A percentile compares a stretch with the other conserved stretches of the same genome.
Evolutionary conservation across 768 basidiomycete genomes (phyloP).

Genomic region (Rhodosporidiobolus sp.): DNA sequence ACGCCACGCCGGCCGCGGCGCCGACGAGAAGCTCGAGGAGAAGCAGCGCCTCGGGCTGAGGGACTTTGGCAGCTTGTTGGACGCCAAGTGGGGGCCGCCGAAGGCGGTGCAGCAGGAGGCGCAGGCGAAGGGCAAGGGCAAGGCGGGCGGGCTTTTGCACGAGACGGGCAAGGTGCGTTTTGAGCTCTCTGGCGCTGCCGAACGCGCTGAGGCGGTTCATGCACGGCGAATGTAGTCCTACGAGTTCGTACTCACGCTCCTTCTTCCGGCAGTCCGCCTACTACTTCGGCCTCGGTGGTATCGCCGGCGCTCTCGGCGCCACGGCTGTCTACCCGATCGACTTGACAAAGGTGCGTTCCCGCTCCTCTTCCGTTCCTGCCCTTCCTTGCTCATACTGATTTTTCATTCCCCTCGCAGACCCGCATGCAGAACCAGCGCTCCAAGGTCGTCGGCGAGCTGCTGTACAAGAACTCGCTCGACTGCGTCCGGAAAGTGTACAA

Average conservation of each 20-base stretch:
- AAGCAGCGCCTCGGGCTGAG: constrained; percentile 70
- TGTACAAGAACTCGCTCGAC: constrained; percentile 95
- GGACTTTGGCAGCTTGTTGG: constrained; percentile 89
- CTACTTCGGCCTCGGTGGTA: constrained; percentile 77
- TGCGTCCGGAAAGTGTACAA: constrained; percentile 89
- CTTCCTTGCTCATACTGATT: not conserved
- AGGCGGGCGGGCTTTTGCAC: constrained; percentile 19
- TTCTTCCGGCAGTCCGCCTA: constrained; percentile 69
- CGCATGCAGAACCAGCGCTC: constrained; percentile 98
- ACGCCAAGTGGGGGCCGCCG: constrained; percentile 71
- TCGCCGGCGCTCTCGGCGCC: constrained; percentile 91
- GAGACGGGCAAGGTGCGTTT: constrained; percentile 36
- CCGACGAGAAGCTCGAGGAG: constrained; percentile 37
- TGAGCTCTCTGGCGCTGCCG: no score
- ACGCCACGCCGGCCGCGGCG: constrained; percentile 59
- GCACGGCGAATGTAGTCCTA: no score
- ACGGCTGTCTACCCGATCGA: constrained; percentile 89
- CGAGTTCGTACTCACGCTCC: not conserved
- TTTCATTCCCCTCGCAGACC: constrained; percentile 37
- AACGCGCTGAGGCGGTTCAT: no score
- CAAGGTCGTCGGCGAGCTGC: constrained; percentile 89
- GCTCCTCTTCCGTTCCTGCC: no score
- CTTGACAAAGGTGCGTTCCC: constrained; percentile 22
- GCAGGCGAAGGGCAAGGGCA: not conserved
- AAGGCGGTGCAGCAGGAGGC: not conserved